Evolutionary conservation across 805 yeast genomes (phyloP), one percentile per base, ranked within the genome.

Genomic region (Pichia cabralensis): DNA sequence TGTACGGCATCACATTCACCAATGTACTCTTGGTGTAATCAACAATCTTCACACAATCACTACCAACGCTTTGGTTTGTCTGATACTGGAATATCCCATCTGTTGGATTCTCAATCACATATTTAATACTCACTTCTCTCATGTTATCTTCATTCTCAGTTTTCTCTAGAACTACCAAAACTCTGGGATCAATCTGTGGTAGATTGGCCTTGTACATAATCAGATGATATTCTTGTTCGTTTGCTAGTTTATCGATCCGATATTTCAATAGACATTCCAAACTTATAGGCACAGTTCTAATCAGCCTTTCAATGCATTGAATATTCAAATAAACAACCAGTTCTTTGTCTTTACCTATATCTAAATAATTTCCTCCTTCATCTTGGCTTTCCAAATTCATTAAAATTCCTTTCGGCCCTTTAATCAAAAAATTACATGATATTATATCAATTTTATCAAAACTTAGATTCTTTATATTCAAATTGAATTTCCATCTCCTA

Each of bases 61-160:
- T 53, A 10, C 34, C 30, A 8, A 49, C 36, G 6, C 45, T 34
- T 14, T 56, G 36, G 7, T 57, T 36, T 1, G 53, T 47, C 18
- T 55, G 47, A 41, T 80, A 84, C 9, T 74, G 73, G 43, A 84
- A 74, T 3, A 78, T 67, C 28, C 79, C 62, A 3, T 80, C 65
- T 0, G 94, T 79, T 11, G 94, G 86, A 48, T 83, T 83, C 49
- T 83, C 94, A 31, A 83, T 48, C 33, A 65, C 62, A 49, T 71
- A 82, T 11, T 49, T 60, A 28, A 74, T 50, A 28, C 49, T 53
- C 12, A 62, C n/a, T n/a, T n/a, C n/a, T n/a, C n/a, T n/a, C n/a
- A n/a, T n/a, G n/a, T n/a, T 44, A 2, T 42, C 14, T 10, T 42
- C 40, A 22, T 45, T 45, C 29, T 48, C 39, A 2, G 40, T 44